Conservation (phyloP, 2,329 filamentous ascomycete genomes). For the Fusarium siculi region DNA sequence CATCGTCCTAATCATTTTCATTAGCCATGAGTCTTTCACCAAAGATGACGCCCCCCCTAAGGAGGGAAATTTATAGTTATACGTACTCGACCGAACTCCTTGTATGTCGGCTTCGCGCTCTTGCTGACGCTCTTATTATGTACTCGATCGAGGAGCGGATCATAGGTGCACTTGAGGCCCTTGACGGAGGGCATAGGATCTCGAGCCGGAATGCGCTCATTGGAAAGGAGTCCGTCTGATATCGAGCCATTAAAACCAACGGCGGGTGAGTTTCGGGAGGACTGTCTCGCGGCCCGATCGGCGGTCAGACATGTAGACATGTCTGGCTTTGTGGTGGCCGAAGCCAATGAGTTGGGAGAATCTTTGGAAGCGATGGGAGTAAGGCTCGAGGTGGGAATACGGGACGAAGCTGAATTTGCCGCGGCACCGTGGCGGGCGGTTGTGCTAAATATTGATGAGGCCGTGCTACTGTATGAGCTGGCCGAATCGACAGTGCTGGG, state of each 20-base stretch:
- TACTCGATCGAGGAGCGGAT: conserved; percentile 65
- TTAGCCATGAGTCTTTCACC: conserved; percentile 67
- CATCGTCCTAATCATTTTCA: conserved; percentile 76
- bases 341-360: conserved; percentile 62
- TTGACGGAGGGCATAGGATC: conserved; percentile 64
- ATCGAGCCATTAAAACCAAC: conserved; percentile 48
- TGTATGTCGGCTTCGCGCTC: conserved; percentile 68
- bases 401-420: conserved; percentile 52
- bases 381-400: conserved; percentile 55
- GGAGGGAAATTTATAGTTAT: conserved; percentile 55
- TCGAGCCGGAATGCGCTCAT: conserved; percentile 64
- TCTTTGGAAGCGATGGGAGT: conserved; percentile 64
- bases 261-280: conserved; percentile 43
- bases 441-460: conserved; percentile 76
- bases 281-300: conserved; percentile 47
- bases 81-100: conserved; percentile 75
- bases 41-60: conserved; percentile 70
- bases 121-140: conserved; percentile 63
- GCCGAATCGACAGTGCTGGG: conserved; percentile 77
- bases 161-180: conserved; percentile 70
- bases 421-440: conserved; percentile 55
- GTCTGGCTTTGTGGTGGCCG: conserved; percentile 63
- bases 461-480: conserved; percentile 76
- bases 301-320: conserved; percentile 63
- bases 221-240: conserved; percentile 49